A percentile compares a stretch with the other conserved stretches of the same genome.
Conservation (phyloP, 2,329 filamentous ascomycete species). For the Penicillium hordei region DNA sequence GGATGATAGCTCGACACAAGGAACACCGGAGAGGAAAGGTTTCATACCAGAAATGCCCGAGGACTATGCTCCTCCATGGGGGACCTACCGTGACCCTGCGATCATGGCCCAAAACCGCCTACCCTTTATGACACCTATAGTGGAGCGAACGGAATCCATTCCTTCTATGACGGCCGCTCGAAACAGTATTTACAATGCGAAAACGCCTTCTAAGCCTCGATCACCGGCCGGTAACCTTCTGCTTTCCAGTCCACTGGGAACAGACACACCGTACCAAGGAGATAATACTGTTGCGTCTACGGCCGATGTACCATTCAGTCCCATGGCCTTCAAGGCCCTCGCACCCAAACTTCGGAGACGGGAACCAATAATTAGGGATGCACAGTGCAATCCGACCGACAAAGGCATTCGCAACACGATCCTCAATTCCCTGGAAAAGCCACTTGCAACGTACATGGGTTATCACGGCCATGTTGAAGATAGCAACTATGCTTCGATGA, state of each 20-base stretch:
- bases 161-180: constrained; percentile 57
- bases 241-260: constrained; percentile 71
- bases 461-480: constrained; percentile 71
- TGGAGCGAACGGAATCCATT: constrained; percentile 88
- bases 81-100: constrained; percentile 76
- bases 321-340: constrained; percentile 39
- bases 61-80: constrained; percentile 76
- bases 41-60: constrained; percentile 71
- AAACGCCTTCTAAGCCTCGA: constrained; percentile 70
- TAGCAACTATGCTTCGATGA: constrained; percentile 69
- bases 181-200: constrained; percentile 63
- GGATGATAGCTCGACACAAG: constrained; percentile 31
- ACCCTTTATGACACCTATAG: constrained; percentile 98
- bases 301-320: constrained; percentile 40
- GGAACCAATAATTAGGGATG: constrained; percentile 73
- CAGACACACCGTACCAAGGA: constrained; percentile 57
- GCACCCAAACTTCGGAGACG: constrained; percentile 30
- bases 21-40: constrained; percentile 43
- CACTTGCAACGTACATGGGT: constrained; percentile 71
- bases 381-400: constrained; percentile 86
- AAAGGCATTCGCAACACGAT: constrained; percentile 72
- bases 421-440: constrained; percentile 69
- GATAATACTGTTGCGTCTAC: constrained; percentile 40
- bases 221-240: constrained; percentile 44
- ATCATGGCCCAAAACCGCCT: constrained; percentile 84